Evolutionary conservation across 2,329 filamentous ascomycete genomes (phyloP).

Genomic region (Cordyceps fumosorosea): DNA sequence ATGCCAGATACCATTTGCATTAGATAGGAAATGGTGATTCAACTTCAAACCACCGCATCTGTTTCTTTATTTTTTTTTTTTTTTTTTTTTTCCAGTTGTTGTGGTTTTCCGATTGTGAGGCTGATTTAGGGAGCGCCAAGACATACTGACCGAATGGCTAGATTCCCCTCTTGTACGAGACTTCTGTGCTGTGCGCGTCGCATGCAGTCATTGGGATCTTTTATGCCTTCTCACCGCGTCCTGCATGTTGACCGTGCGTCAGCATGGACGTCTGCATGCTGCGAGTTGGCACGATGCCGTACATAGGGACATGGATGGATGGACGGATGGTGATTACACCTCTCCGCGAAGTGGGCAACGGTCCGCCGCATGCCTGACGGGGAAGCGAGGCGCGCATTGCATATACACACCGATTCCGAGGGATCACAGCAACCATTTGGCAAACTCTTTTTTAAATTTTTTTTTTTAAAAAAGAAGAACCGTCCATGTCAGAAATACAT

Average conservation of each 20-base stretch:
- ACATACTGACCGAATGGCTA: too few relatives aligned
- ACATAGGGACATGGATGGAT: background rate
- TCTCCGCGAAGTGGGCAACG: too few relatives aligned
- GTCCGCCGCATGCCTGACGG: background rate
- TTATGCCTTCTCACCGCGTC: too few relatives aligned
- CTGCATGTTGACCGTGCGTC: background rate
- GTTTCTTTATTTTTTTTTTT: background rate
- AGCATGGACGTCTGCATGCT: background rate
- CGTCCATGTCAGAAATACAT: too few relatives aligned
- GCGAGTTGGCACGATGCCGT: background rate
- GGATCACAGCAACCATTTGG: background rate
- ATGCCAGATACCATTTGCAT: constrained; percentile 5
- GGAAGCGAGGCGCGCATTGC: background rate
- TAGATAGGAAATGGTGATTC: background rate
- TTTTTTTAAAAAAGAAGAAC: too few relatives aligned
- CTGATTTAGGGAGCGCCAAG: too few relatives aligned
- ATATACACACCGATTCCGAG: background rate
- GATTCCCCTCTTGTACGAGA: too few relatives aligned
- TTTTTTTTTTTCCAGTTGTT: background rate
- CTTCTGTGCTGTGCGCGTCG: too few relatives aligned
- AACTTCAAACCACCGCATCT: background rate
- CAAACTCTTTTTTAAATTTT: too few relatives aligned
- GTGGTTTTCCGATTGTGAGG: too few relatives aligned
- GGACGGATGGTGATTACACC: background rate
- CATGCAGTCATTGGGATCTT: too few relatives aligned